Evolutionary conservation across 495 filamentous ascomycete genomes (phyloP), one percentile per base, ranked within the genome.

Genomic region (Rhizodiscina lignyota): DNA sequence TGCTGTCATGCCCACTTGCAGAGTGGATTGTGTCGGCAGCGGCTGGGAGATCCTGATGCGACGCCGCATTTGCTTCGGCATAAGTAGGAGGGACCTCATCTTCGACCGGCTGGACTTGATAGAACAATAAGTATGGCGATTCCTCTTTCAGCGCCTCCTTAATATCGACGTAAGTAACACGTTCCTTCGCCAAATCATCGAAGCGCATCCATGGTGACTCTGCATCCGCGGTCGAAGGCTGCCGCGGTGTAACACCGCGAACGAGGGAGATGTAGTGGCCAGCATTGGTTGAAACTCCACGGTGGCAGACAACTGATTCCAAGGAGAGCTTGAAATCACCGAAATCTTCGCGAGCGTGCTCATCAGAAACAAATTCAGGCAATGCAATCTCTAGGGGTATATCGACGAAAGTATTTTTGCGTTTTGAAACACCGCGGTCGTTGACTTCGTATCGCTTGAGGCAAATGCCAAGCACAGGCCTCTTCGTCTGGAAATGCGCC

Each of bases 51-150:
- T 66, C 55, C 35, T 72, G 65, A 6, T 72, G 64, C 2, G 68
- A 61, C 3, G 63, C 57, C n/a, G 45, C 40, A 13, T 59, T 54
- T 20, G 66, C 68, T 39, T 70, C 64, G 19, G 59, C 56, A 23
- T 64, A 44, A 26, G 64, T 64, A 6, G 67, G 67, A 35, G 64
- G 59, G 0, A 68, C 59, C 32, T 81, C 72, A 30, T 79, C 77
- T 20, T 79, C 70, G 41, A 91, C 79, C 0, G 87, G 89, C 23
- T 84, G 65, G 26, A 94, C 85, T 52, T 94, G 87, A 47, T 93
- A 97, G 55, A 94, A 94, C 0, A 97, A 60, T 2, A 97, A 67
- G 45, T 97, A 97, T 3, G 89, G 87, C 41, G 79, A 86, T 50
- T 94, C 87, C n/a, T 76, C 66, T 36, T 69, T 73, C 35, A 94